Base-by-base conservation (phyloP, 2,329 filamentous ascomycete species). In the Westerdykella sp. region DNA sequence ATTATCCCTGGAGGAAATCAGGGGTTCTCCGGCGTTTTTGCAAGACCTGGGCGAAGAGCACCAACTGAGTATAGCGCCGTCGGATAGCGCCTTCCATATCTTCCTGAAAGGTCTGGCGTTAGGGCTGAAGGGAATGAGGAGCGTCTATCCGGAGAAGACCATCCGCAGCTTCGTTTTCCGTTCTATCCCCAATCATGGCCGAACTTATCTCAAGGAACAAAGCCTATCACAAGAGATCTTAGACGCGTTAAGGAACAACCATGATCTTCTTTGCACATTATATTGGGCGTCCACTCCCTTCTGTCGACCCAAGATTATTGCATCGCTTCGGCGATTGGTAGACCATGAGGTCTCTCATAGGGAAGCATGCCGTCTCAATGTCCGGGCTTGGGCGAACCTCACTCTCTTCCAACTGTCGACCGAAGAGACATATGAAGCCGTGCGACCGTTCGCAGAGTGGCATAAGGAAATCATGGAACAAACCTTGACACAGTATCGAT, bases 181-280 rank as follows among this genome's bases (percentile, higher is more conserved):
- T 18, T 69, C 77, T 18, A 69, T 80, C 25, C 79, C 79, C 3
- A 81, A 80, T 44, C 78, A 81, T 55, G 77, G 76, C 4, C 73
- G 78, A n/a, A 72, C 66, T 5, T 79, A 80, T 56, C 76, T 72
- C 1, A 82, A 81, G 54, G 79, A 82, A 22, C 67, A 76, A 45
- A 62, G 70, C 4, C 57, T 82, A 12, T 69, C 68, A 23, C 69
- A 74, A 41, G 69, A 73, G 43, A 78, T 78, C 48, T 62, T 82
- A 11, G 72, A 77, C 40, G 77, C 79, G 1, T 62, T 82, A 37
- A 72, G 77, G 38, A 83, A 82, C 50, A 78, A 83, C 45, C 78
- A 81, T 49, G 78, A 82, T 53, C 66, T 83, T 13, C 68, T 83
- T 0, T 78, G 74, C 42, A 78, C 76, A 3, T 65, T 83, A 12